Evolutionary conservation across 2,329 filamentous ascomycete species (phyloP), one percentile per base, ranked within the genome.

Genomic region (Ophidiomyces ophidiicola): DNA sequence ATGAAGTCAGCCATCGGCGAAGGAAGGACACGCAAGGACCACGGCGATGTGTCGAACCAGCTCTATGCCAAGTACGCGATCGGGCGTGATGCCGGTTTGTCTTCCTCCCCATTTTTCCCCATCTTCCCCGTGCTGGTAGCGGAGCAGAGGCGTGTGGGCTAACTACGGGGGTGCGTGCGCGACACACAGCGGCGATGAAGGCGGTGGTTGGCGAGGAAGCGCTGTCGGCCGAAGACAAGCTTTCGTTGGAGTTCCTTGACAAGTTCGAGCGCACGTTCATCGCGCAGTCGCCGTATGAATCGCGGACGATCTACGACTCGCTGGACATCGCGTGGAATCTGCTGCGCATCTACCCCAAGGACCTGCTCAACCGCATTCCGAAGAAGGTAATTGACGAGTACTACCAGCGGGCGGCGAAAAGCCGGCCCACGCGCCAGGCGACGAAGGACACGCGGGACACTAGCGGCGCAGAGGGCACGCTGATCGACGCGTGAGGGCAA

Each of bases 1-100:
- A 98, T 98, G 90, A 98, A 98, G 68, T 98, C 90, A 56, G 90
- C 90, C 62, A 98, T 98, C 57, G 90, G 90, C 54, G 87, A 96
- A 68, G 85, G 85, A 49, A 88, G 87, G 73, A 98, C 90, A 18
- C 82, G 90, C 55, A 87, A 84, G 65, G 92, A 98, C 57, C 90
- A 98, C 66, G 84, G 85, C 52, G 90, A 98, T 67, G 90, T 98
- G 36, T 98, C 90, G 51, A 98, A 98, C 72, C 90, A 98, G 72
- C 76, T 98, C 49, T 98, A 98, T 63, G 90, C 90, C 67, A 98
- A 98, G 69, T 98, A 98, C 62, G 90, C 90, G 63, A 96, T 98
- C 59, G 90, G 90, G 59, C 87, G 88, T 73, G 90, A 98, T 57
- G 90, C 90, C 14, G 66, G 62, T 66, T 49, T 53, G 62, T 55